Conservation (phyloP, 2,329 filamentous ascomycete genomes). For the Fusarium sacchari region DNA sequence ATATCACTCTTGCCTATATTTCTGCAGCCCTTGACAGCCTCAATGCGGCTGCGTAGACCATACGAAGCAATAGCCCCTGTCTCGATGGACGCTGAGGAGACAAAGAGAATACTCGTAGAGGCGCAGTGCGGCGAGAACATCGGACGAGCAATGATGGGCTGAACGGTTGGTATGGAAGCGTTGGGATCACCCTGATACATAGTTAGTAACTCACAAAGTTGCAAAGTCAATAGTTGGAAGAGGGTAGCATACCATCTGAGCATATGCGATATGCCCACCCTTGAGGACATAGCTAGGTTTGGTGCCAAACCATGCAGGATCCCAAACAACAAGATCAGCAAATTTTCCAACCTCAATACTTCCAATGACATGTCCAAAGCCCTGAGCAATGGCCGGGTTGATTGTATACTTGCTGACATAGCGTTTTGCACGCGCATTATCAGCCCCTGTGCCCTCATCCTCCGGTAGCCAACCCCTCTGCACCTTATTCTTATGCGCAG, state of each 20-base stretch:
- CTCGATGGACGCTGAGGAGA: slow-evolving; percentile 76
- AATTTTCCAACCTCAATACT: slow-evolving; percentile 90
- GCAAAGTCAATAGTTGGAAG: neutral
- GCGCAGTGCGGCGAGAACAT: slow-evolving; percentile 87
- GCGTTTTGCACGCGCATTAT: slow-evolving; percentile 91
- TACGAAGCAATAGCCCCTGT: slow-evolving; percentile 76
- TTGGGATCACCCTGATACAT: slow-evolving; percentile 75
- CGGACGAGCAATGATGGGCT: slow-evolving; percentile 83
- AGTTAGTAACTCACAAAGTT: neutral
- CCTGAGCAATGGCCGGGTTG: slow-evolving; percentile 91
- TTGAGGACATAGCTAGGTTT: slow-evolving; percentile 87
- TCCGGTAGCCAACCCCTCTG: slow-evolving; percentile 81
- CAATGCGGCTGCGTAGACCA: slow-evolving; percentile 79
- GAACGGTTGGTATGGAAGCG: slow-evolving; percentile 85
- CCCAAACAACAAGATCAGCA: slow-evolving; percentile 90
- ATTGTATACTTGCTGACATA: slow-evolving; percentile 97
- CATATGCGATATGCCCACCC: slow-evolving; percentile 84
- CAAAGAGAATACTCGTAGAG: slow-evolving; percentile 80
- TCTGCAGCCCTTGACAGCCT: slow-evolving; percentile 81
- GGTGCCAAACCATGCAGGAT: slow-evolving; percentile 83
- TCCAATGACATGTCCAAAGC: slow-evolving; percentile 87
- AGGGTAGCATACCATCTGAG: slow-evolving; percentile 76
- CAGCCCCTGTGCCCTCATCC: slow-evolving; percentile 80
- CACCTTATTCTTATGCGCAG: slow-evolving; percentile 94
- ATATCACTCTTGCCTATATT: slow-evolving; percentile 84